These are phyloP conservation scores for Cryptosporidium canis DNA, from an alignment of 169 alveolate genomes.

Conservation along the genomic window DNA sequence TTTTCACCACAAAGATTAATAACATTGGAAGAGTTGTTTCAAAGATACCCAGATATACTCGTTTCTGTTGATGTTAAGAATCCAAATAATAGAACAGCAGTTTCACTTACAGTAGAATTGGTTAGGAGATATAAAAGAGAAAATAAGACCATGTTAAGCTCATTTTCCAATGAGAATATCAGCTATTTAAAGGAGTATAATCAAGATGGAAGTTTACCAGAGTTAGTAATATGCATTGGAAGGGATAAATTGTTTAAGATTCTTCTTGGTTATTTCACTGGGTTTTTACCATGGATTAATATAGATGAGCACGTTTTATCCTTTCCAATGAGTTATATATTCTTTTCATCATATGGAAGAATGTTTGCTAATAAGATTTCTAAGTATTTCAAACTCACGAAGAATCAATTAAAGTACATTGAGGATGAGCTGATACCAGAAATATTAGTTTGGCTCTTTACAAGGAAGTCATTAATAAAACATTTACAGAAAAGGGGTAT, in stretches of 20 bases:
- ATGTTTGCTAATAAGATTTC: slow-evolving; percentile 4
- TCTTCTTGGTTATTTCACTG: slow-evolving; percentile 29
- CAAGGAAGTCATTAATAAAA: slow-evolving; percentile 7
- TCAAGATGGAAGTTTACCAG: neutral
- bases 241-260: neutral
- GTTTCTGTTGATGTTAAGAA: slow-evolving; percentile 61
- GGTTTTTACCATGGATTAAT: slow-evolving; percentile 36
- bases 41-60: slow-evolving; percentile 36
- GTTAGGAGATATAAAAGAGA: slow-evolving; percentile 57
- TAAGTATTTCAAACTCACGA: neutral
- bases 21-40: slow-evolving; percentile 54
- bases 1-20: slow-evolving; percentile 6
- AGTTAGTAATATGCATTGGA: slow-evolving; percentile 33
- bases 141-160: slow-evolving; percentile 34
- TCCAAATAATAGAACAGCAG: slow-evolving; percentile 32
- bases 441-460: slow-evolving; percentile 33
- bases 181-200: slow-evolving; percentile 19
- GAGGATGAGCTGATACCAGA: neutral
- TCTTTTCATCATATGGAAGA: slow-evolving; percentile 40
- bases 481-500: slow-evolving; percentile 68
- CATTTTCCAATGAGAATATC: slow-evolving; percentile 37
- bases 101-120: slow-evolving; percentile 15
- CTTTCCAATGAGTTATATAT: slow-evolving; percentile 55
- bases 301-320: slow-evolving; percentile 62
- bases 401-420: slow-evolving; percentile 7